Conservation (phyloP, 2,329 filamentous ascomycete species). For the Fusarium sambucinum region DNA sequence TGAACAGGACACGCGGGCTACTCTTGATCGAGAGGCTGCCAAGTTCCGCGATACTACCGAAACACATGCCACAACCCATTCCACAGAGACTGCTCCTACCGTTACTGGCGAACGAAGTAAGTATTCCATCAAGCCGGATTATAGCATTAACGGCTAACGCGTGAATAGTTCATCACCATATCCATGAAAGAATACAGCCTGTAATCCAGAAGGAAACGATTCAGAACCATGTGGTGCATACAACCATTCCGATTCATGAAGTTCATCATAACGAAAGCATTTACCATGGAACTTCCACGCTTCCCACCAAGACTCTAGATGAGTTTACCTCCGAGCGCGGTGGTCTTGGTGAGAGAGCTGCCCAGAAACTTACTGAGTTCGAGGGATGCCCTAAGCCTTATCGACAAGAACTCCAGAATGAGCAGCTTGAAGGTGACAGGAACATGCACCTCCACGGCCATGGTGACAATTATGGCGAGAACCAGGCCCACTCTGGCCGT, state of each 20-base stretch:
- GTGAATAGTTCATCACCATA: conserved; percentile 60
- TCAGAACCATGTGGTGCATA: conserved; percentile 76
- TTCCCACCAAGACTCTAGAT: conserved; percentile 72
- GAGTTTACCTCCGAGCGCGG: conserved; percentile 68
- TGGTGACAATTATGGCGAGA: conserved; percentile 35
- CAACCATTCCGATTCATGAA: conserved; percentile 78
- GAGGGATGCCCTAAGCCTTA: conserved; percentile 67
- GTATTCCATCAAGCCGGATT: no score
- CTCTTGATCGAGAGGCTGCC: conserved; percentile 63
- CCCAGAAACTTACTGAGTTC: conserved; percentile 68
- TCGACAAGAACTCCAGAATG: conserved; percentile 10
- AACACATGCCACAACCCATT: conserved; percentile 49
- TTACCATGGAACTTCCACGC: conserved; percentile 72
- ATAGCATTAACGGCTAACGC: no score
- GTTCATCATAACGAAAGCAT: conserved; percentile 75
- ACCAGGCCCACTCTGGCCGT: background rate
- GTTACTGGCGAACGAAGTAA: conserved; percentile 48
- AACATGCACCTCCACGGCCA: conserved; percentile 34
- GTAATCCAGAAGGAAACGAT: conserved; percentile 77
- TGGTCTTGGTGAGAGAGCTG: conserved; percentile 64
- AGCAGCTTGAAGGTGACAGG: conserved; percentile 34
- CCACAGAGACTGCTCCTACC: conserved; percentile 43
- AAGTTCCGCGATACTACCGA: conserved; percentile 48
- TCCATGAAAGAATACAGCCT: conserved; percentile 78
- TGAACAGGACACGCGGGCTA: conserved; percentile 58